phyloP scores from a whole-genome alignment of 1,284 basidiomycete species.

The Coniferiporia weirii region DNA sequence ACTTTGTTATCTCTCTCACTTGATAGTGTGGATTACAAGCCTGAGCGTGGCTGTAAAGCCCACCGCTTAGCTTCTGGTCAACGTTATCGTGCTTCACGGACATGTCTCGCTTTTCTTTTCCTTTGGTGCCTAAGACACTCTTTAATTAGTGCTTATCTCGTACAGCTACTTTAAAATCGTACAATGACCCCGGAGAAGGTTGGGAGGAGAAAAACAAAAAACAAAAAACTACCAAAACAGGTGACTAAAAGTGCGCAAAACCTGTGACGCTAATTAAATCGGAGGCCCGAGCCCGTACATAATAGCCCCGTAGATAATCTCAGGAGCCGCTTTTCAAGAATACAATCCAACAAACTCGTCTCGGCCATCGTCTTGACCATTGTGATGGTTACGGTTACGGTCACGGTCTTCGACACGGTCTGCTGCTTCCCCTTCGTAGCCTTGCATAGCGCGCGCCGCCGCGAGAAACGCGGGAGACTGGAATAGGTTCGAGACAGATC shows the following conservation, averaged over 20 bases:
- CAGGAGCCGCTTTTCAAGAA: constrained; percentile 9
- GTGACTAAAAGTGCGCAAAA: too few species aligned
- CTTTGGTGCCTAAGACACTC: neutral
- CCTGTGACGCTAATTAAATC: too few species aligned
- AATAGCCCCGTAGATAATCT: too few species aligned
- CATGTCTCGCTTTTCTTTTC: neutral
- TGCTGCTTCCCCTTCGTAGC: neutral
- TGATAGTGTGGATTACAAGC: neutral
- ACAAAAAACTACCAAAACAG: neutral
- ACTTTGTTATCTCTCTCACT: neutral
- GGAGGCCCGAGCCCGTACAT: too few species aligned
- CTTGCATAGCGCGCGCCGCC: neutral
- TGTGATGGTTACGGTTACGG: neutral
- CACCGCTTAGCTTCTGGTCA: neutral
- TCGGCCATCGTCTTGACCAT: neutral
- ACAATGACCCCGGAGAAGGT: neutral
- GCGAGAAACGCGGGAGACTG: neutral
- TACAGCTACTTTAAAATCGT: neutral
- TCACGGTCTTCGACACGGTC: neutral
- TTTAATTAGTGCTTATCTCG: neutral
- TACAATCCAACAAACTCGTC: constrained; percentile 19
- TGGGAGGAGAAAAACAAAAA: neutral
- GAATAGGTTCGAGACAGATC: neutral
- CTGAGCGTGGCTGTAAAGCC: neutral
- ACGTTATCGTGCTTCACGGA: neutral